A percentile compares a stretch with the other conserved stretches of the same genome.
phyloP scores from a whole-genome alignment of 805 yeast species.

The Saccharomyces paradoxus region DNA sequence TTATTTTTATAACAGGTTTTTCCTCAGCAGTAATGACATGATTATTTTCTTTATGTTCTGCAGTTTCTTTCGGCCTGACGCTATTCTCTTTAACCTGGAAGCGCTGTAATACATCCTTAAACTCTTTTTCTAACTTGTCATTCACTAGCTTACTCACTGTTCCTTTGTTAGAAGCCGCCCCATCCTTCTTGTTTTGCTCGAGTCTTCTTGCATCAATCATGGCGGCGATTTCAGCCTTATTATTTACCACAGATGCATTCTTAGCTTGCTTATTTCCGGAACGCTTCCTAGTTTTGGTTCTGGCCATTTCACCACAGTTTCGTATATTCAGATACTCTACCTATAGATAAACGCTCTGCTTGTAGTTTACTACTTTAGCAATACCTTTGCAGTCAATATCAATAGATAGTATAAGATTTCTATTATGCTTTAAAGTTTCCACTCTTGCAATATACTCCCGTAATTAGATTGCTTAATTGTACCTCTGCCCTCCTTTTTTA shows the following conservation, averaged over 20 bases:
- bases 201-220: background rate
- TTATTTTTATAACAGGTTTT: background rate
- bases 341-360: background rate
- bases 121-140: conserved; percentile 17
- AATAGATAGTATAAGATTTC: background rate
- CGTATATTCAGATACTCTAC: background rate
- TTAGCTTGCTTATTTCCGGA: background rate
- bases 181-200: background rate
- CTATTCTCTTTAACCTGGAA: conserved; percentile 5
- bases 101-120: conserved; percentile 5
- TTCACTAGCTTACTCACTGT: conserved; percentile 27
- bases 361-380: background rate
- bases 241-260: background rate
- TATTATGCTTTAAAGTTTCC: background rate
- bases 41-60: conserved; percentile 13
- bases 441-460: background rate
- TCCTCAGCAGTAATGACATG: conserved; percentile 8
- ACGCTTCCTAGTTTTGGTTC: conserved; percentile 6
- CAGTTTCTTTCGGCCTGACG: background rate
- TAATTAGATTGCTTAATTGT: no score
- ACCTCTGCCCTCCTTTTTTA: background rate
- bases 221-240: conserved; percentile 3
- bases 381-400: background rate
- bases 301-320: conserved; percentile 5
- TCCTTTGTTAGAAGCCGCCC: conserved; percentile 25